Base-by-base conservation (phyloP, 768 basidiomycete species). In the Ephemerocybe angulata region DNA sequence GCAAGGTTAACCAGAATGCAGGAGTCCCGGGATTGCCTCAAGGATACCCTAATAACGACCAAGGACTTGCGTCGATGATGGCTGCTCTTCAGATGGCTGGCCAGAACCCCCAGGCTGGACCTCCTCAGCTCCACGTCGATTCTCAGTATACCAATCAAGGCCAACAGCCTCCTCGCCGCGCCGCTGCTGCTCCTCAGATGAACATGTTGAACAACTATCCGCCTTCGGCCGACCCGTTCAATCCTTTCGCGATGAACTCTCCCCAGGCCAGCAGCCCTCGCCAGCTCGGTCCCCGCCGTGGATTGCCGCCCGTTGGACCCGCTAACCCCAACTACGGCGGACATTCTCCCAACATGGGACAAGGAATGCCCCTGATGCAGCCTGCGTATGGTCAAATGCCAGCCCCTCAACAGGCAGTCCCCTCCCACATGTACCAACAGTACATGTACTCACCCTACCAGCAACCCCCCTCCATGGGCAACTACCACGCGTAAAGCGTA, bases 41-140 rank as follows among this genome's bases (percentile, higher is more conserved):
- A 7, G 88, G 88, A 27, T 90, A 91, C 64, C 86, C 88, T 13
- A 82, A 86, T 47, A 90, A 86, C 55, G 89, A 91, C 63, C 90
- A 92, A 68, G 87, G 88, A 17, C 72, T 93, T 51, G 90, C 90
- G 47, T 91, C 90, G 12, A 93, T 93, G 89, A 93, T 93, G 90
- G 91, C 90, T 29, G 87, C 91, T 17, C 72, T 93, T 60, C 91
- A 92, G 70, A 90, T 92, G 89, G 90, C 88, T 59, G 90, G 88
- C 21, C 88, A 90, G 67, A 92, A 90, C 58, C 84, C 88, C 17
- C 88, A 91, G 65, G 85, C 88, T 30, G 88, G 84, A 11, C 89
- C 85, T 27, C 79, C 68, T 29, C 67, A 65, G 55, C 62, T 65
- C 86, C 85, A 88, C 50, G 81, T 86, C 52, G 88, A 92, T 57